Percentiles rank a stretch among this genome's conserved stretches.
Conservation (phyloP, 352 stramenopile genomes). For the Globisporangium perplexum region DNA sequence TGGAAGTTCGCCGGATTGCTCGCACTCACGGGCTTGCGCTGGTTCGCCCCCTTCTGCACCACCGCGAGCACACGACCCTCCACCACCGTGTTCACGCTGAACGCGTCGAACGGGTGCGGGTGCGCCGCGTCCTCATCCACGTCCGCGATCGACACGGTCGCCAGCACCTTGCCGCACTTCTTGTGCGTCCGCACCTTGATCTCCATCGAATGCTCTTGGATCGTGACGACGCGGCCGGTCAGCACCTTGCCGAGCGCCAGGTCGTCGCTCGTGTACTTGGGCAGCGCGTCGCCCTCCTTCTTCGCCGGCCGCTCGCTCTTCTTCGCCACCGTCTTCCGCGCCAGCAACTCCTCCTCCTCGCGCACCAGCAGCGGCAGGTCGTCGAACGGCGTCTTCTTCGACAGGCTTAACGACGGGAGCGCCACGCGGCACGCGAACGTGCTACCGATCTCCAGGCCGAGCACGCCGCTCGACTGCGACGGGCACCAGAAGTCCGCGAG, state of each 20-base stretch:
- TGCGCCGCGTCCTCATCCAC: conserved; percentile 51
- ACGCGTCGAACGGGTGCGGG: conserved; percentile 77
- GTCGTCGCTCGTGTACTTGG: conserved; percentile 65
- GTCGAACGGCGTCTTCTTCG: conserved; percentile 66
- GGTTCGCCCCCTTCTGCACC: conserved; percentile 74
- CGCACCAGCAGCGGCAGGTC: conserved; percentile 57
- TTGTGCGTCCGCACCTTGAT: conserved; percentile 75
- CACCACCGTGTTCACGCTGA: conserved; percentile 68
- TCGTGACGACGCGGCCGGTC: conserved; percentile 59
- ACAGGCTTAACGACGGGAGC: conserved; percentile 29
- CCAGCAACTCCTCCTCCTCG: conserved; percentile 46
- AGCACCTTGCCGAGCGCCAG: conserved; percentile 59
- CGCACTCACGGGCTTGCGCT: conserved; percentile 78
- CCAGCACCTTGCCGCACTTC: conserved; percentile 69
- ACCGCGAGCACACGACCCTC: conserved; percentile 62
- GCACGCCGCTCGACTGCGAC: conserved; percentile 38
- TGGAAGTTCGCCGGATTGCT: conserved; percentile 73
- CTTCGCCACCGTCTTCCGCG: conserved; percentile 23
- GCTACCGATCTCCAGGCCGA: conserved; percentile 51
- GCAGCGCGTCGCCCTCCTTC: conserved; percentile 34
- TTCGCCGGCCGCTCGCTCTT: conserved; percentile 5
- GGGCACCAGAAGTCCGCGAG: conserved; percentile 76
- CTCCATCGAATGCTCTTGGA: conserved; percentile 82
- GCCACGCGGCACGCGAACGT: conserved; percentile 36
- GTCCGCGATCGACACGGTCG: conserved; percentile 79